A percentile compares a stretch with the other conserved stretches of the same genome.
Conservation (phyloP, 495 filamentous ascomycete genomes). For the Sordaria brevicollis region DNA sequence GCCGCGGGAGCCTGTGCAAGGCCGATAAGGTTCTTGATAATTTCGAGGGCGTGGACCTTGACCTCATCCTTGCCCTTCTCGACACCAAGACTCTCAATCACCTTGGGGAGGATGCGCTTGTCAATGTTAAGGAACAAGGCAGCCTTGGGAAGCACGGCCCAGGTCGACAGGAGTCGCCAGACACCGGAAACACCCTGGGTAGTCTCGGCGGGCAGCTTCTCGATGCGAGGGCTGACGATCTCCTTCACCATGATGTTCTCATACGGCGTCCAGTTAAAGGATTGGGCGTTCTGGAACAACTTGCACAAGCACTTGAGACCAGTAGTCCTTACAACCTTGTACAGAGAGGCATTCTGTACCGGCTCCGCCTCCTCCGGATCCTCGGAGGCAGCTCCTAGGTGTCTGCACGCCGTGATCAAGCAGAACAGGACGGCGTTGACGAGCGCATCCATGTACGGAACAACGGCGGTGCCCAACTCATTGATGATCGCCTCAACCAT, state of each 20-base stretch:
- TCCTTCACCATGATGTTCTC: constrained; percentile 59
- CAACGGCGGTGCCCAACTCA: constrained; percentile 61
- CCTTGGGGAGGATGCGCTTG: constrained; percentile 48
- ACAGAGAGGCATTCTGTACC: constrained; percentile 41
- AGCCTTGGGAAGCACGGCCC: constrained; percentile 57
- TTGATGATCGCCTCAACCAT: constrained; percentile 85
- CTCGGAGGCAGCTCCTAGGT: constrained; percentile 30
- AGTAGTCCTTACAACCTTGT: constrained; percentile 59
- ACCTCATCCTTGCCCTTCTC: constrained; percentile 81
- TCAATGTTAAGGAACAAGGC: constrained; percentile 61
- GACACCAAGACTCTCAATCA: constrained; percentile 61
- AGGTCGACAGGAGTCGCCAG: constrained; percentile 69
- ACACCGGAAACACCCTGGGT: constrained; percentile 79
- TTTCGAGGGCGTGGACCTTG: constrained; percentile 67
- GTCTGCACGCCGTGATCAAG: constrained; percentile 58
- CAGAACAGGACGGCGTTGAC: constrained; percentile 72
- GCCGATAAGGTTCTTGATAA: constrained; percentile 55
- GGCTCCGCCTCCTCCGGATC: constrained; percentile 39
- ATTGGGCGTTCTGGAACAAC: constrained; percentile 58
- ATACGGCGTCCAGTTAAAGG: constrained; percentile 61
- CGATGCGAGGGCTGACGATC: constrained; percentile 62
- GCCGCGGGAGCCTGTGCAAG: constrained; percentile 40
- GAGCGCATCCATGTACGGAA: constrained; percentile 49
- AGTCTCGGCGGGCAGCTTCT: constrained; percentile 75
- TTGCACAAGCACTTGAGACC: constrained; percentile 70